A percentile compares a stretch with the other conserved stretches of the same genome.
These are phyloP conservation scores for Paraglomus occultum DNA, from an alignment of 192 early-diverging fungal species.

Conservation along the genomic window DNA sequence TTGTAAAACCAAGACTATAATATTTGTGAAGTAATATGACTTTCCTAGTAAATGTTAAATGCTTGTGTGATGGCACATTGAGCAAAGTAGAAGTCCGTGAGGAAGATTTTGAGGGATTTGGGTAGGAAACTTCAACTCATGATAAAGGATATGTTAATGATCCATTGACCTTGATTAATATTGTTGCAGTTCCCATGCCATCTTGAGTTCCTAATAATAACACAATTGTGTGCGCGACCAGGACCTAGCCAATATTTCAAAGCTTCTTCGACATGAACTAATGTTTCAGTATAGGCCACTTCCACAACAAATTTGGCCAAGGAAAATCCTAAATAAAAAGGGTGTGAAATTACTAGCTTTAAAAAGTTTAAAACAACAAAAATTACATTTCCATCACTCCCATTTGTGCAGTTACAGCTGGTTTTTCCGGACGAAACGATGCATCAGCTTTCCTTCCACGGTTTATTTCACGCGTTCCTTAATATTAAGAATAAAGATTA, in stretches of 20 bases:
- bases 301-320: constrained; percentile 27
- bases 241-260: constrained; percentile 21
- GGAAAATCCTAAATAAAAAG: constrained; percentile 23
- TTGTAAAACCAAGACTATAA: too few species aligned
- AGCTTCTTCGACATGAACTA: constrained; percentile 20
- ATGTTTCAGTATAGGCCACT: constrained; percentile 23
- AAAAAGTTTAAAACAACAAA: constrained; percentile 27
- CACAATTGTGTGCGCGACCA: constrained; percentile 19
- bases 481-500: constrained; percentile 28
- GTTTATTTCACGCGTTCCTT: constrained; percentile 23
- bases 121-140: too few species aligned
- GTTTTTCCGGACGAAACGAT: constrained; percentile 21
- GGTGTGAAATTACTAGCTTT: constrained; percentile 16
- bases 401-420: constrained; percentile 23
- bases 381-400: constrained; percentile 26
- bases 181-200: too few species aligned
- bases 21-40: too few species aligned
- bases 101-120: too few species aligned
- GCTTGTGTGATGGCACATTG: too few species aligned
- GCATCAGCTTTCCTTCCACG: constrained; percentile 23
- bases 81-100: too few species aligned
- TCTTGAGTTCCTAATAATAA: too few species aligned
- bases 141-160: too few species aligned
- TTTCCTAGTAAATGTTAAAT: too few species aligned
- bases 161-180: too few species aligned